phyloP scores from a whole-genome alignment of 192 early-diverging fungal species.

The Coemansia sp. region DNA sequence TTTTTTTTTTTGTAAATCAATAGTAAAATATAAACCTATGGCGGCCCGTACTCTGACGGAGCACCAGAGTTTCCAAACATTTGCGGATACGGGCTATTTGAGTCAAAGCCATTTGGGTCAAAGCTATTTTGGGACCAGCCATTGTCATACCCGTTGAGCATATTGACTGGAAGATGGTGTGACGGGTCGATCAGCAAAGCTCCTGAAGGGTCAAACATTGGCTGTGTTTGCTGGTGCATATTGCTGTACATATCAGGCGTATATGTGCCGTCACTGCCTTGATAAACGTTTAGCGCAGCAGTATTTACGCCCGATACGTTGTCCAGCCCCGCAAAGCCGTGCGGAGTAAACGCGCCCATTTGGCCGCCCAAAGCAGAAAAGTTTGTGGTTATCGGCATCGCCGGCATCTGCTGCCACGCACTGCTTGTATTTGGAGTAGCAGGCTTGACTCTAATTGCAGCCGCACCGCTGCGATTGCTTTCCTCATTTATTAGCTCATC shows the following conservation, averaged over 20 bases:
- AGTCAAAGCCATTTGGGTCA: conserved; percentile 14
- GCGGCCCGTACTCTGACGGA: conserved; percentile 19
- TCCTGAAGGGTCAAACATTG: background rate
- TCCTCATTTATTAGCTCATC: background rate
- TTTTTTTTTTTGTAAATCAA: background rate
- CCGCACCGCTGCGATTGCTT: background rate
- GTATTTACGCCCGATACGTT: background rate
- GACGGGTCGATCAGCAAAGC: conserved; percentile 1
- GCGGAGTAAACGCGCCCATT: background rate
- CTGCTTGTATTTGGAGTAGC: background rate
- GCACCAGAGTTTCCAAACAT: conserved; percentile 12
- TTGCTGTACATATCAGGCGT: background rate
- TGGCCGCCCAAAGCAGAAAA: background rate
- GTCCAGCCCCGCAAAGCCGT: background rate
- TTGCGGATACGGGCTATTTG: conserved; percentile 11
- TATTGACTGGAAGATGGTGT: conserved; percentile 2
- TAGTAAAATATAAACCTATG: conserved; percentile 2
- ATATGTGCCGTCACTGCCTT: background rate
- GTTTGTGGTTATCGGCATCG: background rate
- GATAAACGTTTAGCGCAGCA: background rate
- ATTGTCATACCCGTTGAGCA: conserved; percentile 7
- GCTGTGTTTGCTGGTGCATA: background rate
- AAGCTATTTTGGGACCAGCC: conserved; percentile 7
- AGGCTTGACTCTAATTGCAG: background rate
- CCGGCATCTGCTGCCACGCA: conserved; percentile 7